phyloP scores from a whole-genome alignment of 2,329 filamentous ascomycete genomes.

The Talaromyces verruculosus region DNA sequence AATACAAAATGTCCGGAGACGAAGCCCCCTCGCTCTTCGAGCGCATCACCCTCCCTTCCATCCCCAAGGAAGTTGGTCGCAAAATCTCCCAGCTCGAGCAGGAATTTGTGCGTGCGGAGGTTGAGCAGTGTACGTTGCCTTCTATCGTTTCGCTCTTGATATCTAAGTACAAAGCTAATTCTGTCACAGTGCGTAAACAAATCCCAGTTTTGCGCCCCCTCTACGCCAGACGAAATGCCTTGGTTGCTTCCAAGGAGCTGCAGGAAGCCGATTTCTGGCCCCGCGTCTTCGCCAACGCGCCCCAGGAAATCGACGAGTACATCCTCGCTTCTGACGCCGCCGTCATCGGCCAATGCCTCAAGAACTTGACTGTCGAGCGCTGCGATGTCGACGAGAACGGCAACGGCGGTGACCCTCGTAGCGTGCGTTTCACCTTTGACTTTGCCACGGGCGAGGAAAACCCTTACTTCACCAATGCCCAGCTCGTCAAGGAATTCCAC shows the following conservation, averaged over 20 bases:
- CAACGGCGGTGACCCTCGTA: slow-evolving; percentile 71
- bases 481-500: slow-evolving; percentile 90
- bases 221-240: slow-evolving; percentile 71
- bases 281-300: slow-evolving; percentile 85
- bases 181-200: slow-evolving; percentile 67
- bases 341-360: slow-evolving; percentile 68
- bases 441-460: slow-evolving; percentile 65
- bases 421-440: slow-evolving; percentile 72
- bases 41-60: slow-evolving; percentile 33
- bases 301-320: slow-evolving; percentile 81
- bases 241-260: slow-evolving; percentile 64
- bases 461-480: slow-evolving; percentile 74
- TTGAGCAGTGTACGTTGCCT: slow-evolving; percentile 69
- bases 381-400: slow-evolving; percentile 68
- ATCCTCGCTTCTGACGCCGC: slow-evolving; percentile 74
- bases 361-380: slow-evolving; percentile 69
- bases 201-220: slow-evolving; percentile 66
- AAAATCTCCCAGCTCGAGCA: slow-evolving; percentile 77
- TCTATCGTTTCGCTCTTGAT: slow-evolving; percentile 2
- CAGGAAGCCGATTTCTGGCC: slow-evolving; percentile 78
- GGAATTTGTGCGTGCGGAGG: slow-evolving; percentile 80
- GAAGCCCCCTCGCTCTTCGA: slow-evolving; percentile 37
- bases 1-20: slow-evolving; percentile 20
- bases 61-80: slow-evolving; percentile 49
- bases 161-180: slow-evolving; percentile 1